Evolutionary conservation across 441 rosid species (phyloP), one percentile per base, ranked within the genome.

Genomic region (Croton setiger): DNA sequence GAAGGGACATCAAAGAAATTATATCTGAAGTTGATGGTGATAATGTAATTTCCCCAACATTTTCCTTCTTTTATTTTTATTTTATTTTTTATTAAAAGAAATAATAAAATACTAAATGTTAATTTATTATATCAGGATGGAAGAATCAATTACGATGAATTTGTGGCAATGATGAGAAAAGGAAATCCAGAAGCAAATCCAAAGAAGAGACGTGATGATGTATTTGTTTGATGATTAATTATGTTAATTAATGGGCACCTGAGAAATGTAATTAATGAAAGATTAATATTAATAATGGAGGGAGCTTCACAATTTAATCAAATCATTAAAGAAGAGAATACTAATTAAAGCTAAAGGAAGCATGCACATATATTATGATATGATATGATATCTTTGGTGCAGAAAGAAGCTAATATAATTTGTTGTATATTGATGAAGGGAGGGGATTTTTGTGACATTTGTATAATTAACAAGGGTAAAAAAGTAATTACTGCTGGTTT

Each of bases 91-190:
- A n/a, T n/a, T n/a, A n/a, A n/a, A n/a, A n/a, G n/a, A n/a, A n/a
- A n/a, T n/a, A n/a, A n/a, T n/a, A n/a, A n/a, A n/a, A n/a, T n/a
- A n/a, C n/a, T n/a, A n/a, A n/a, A n/a, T n/a, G n/a, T n/a, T n/a
- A n/a, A n/a, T n/a, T 47, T 52, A 0, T 27, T 23, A n/a, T n/a
- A 2, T 49, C 70, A 83, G 83, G 98, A 91, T 77, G 97, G 97
- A 4, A 75, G 88, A 63, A 89, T 93, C 72, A 89, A 91, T 77
- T 87, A 90, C 20, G 93, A 85, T 51, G 94, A 85, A 67, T 87
- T 88, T 70, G 93, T 85, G 71, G 92, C 91, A 15, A 93, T 90
- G 97, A 93, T 93, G 98, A 84, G 83, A 74, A 93, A 90, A 86
- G 96, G 94, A 68, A 90, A 85, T 74, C 88, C 86, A 0, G 93